phyloP scores from a whole-genome alignment of 1,139 yeast species.

The Pichia sp. region DNA sequence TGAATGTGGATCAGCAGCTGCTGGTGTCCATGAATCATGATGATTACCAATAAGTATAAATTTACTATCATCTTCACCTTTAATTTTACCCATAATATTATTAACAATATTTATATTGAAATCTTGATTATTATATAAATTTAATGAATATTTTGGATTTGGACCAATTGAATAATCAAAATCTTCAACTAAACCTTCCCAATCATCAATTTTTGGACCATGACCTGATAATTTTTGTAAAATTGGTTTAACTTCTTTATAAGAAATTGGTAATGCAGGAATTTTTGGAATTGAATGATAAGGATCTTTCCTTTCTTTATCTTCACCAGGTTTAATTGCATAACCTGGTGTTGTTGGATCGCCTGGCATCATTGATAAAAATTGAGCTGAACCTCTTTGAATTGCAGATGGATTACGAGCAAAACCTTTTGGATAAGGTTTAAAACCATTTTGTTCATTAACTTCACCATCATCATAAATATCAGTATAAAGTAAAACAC shows the following conservation, averaged over 20 bases:
- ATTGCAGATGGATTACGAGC: conserved; percentile 66
- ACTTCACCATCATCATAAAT: conserved; percentile 59
- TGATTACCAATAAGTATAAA: conserved; percentile 62
- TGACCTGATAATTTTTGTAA: conserved; percentile 47
- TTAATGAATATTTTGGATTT: conserved; percentile 40
- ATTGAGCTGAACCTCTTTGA: conserved; percentile 81
- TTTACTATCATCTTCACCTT: conserved; percentile 44
- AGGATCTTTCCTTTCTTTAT: conserved; percentile 48
- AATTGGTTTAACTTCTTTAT: conserved; percentile 51
- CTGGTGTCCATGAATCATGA: conserved; percentile 69
- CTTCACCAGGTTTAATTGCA: conserved; percentile 60
- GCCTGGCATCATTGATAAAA: conserved; percentile 71
- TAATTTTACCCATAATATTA: conserved; percentile 52
- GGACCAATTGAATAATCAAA: conserved; percentile 58
- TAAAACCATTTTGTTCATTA: conserved; percentile 44
- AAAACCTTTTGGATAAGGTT: conserved; percentile 60
- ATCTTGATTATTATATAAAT: conserved; percentile 50
- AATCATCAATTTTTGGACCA: conserved; percentile 37
- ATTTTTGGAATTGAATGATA: conserved; percentile 46
- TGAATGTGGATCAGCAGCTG: conserved; percentile 67
- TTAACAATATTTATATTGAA: conserved; percentile 50
- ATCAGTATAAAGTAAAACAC: conserved; percentile 56
- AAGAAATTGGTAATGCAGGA: conserved; percentile 60
- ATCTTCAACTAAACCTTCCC: conserved; percentile 39
- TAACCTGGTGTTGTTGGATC: conserved; percentile 89